Percentiles rank a stretch among this genome's conserved stretches.
Conservation (phyloP, 2,329 filamentous ascomycete genomes). For the Fusarium nurragi region DNA sequence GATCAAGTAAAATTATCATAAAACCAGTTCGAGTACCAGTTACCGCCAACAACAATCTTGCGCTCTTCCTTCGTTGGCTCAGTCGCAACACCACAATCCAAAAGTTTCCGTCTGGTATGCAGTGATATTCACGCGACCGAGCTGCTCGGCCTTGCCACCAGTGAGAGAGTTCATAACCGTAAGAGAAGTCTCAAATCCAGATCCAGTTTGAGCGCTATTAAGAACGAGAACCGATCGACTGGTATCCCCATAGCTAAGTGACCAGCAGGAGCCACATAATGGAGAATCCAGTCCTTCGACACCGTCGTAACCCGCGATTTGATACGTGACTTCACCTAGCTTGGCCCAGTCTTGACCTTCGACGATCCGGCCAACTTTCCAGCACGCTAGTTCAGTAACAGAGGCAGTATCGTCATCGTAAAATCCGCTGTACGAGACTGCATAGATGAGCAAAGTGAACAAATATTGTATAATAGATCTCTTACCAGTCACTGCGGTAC, state of each 20-base stretch:
- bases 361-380: background rate
- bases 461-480: fast-evolving
- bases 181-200: background rate
- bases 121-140: background rate
- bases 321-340: background rate
- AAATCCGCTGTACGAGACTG: background rate
- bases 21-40: conserved; percentile 6
- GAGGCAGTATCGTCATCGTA: background rate
- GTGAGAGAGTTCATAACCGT: background rate
- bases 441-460: background rate
- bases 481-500: background rate
- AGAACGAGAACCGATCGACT: background rate
- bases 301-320: background rate
- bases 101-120: background rate
- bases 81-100: background rate
- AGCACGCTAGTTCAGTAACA: background rate
- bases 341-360: background rate
- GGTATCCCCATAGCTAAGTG: background rate
- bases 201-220: background rate
- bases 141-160: background rate
- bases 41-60: background rate
- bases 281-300: background rate
- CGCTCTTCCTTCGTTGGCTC: background rate
- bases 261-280: background rate
- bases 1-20: background rate